Base-by-base conservation (phyloP, 1,284 basidiomycete species). In the Leccinum subspadiceum region DNA sequence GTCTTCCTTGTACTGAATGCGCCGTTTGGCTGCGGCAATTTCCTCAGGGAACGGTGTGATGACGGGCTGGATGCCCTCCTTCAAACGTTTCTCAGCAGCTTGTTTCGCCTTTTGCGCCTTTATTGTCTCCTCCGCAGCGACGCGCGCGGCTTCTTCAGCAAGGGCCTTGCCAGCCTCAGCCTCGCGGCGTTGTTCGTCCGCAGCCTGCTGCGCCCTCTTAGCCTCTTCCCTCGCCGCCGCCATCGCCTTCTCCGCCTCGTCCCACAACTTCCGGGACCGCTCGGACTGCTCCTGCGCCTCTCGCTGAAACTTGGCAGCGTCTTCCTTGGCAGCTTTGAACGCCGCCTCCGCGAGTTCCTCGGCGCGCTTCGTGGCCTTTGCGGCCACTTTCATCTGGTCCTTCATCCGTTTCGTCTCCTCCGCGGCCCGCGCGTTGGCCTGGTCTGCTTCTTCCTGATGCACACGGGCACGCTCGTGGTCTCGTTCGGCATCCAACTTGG, bases 401-500 rank as follows among this genome's bases (percentile, higher is more conserved):
- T 15, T 49, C 48, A 49, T n/a, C 7, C 48, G 26, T 8, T 46
- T 37, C 1, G 10, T 24, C 29, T 70, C 57, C 13, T 52, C 61
- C 0, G 50, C 50, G 1, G 56, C 61, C 1, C 44, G 41, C 4
- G 55, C 56, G 0, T 64, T 60, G 0, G 68, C 66, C 39, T 2
- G 1, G n/a, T 62, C 22, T 1, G 69, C 70, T 17, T 60, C 52
- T 3, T 60, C 52, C 57, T 71, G 65, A 15, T 53, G 60, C 6
- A 3, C 24, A 1, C 7, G 49, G 1, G 63, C 65, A 0, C 20
- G 15, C 57, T 60, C n/a, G 2, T 60, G 59, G 0, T 62, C 67
- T 33, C 35, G 17, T 0, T 60, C 57, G 5, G 61, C 56, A 1
- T 57, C n/a, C 9, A 0, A 26, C 3, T 31, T 26, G 46, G 63